A percentile compares a stretch with the other conserved stretches of the same genome.
Evolutionary conservation across 148 eudicot species (phyloP).

Genomic region (Chenopodium quinoa): DNA sequence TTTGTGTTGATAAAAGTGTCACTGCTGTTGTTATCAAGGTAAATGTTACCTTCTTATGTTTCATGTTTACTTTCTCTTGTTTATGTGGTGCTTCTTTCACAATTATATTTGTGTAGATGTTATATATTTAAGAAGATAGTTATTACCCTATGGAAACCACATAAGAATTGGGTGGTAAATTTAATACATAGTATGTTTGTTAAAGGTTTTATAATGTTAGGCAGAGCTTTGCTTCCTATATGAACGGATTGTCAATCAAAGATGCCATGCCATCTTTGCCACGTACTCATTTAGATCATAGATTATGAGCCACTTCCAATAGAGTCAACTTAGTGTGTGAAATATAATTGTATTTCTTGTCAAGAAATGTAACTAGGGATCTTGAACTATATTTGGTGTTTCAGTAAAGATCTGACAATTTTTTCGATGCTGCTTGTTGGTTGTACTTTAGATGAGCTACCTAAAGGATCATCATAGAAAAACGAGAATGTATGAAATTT

Average conservation of each 20-base stretch:
- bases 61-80: not conserved
- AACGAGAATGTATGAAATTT: not conserved
- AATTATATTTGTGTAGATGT: not conserved
- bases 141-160: not conserved
- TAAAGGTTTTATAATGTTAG: not conserved
- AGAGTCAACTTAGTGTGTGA: not conserved
- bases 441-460: not conserved
- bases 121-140: not conserved
- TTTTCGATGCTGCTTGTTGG: not conserved
- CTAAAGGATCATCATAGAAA: not conserved
- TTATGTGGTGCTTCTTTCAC: not conserved
- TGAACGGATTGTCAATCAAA: not conserved
- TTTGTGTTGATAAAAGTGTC: conserved; percentile 89
- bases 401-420: too few relatives aligned
- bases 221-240: not conserved
- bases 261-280: not conserved
- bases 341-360: too few relatives aligned
- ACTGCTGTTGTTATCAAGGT: conserved; percentile 98
- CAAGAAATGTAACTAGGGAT: not conserved
- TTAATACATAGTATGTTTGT: not conserved
- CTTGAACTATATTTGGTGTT: not conserved
- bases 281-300: too few relatives aligned
- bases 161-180: not conserved
- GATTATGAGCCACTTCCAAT: not conserved
- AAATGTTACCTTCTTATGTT: conserved; percentile 4